Evolutionary conservation across 2,329 filamentous ascomycete genomes (phyloP).

Genomic region (Fusarium nurragi): DNA sequence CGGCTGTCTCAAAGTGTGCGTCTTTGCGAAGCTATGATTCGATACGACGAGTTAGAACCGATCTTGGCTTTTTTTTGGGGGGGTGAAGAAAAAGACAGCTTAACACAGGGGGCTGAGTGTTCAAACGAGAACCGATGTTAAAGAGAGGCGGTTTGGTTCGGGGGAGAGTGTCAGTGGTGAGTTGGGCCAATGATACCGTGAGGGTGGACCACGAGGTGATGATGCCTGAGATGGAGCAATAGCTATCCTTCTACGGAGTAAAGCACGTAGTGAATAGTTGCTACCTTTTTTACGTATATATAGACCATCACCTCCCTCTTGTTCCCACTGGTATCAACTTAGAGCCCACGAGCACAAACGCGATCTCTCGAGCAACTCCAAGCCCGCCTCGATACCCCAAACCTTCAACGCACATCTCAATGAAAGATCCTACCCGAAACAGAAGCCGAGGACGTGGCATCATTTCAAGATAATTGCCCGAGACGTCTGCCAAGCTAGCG

Average conservation of each 20-base stretch:
- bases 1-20: conserved; percentile 32
- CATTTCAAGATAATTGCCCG: conserved; percentile 5
- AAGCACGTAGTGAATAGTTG: too few relatives aligned
- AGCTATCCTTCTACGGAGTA: too few relatives aligned
- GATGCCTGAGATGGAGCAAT: background rate
- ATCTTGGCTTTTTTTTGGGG: conserved; percentile 9
- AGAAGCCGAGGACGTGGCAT: background rate
- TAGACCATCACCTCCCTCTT: too few relatives aligned
- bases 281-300: too few relatives aligned
- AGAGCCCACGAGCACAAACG: too few relatives aligned
- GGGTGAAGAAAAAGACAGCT: background rate
- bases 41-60: conserved; percentile 9
- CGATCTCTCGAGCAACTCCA: too few relatives aligned
- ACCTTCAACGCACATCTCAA: too few relatives aligned
- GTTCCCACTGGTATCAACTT: too few relatives aligned
- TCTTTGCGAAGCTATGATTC: conserved; percentile 32
- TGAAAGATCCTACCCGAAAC: background rate
- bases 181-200: conserved; percentile 30
- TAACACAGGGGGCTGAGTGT: background rate
- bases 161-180: conserved; percentile 5
- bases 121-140: conserved; percentile 4
- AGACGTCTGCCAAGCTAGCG: conserved; percentile 4
- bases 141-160: background rate
- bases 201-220: conserved; percentile 35
- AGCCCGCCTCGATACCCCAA: background rate